Evolutionary conservation across 2,329 filamentous ascomycete genomes (phyloP).

Genomic region (Clonostachys byssicola): DNA sequence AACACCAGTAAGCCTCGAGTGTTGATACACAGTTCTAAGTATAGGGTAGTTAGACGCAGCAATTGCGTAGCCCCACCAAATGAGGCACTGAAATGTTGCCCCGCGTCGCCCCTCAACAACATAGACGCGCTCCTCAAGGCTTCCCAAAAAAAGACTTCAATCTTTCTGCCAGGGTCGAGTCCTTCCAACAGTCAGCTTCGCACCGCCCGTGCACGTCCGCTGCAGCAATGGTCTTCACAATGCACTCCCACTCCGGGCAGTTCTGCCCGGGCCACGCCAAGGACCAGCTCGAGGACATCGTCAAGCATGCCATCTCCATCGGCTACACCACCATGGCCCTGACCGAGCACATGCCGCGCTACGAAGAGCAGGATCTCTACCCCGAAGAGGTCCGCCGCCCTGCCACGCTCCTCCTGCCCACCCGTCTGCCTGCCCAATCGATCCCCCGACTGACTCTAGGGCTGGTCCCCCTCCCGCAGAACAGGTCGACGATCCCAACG

Average conservation of each 20-base stretch:
- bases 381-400: slow-evolving; percentile 69
- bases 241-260: slow-evolving; percentile 96
- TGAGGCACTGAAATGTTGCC: too few relatives aligned
- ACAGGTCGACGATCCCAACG: slow-evolving; percentile 44
- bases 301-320: slow-evolving; percentile 72
- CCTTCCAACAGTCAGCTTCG: too few relatives aligned
- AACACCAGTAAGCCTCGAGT: too few relatives aligned
- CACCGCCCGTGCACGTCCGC: background rate
- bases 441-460: background rate
- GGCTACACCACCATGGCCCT: slow-evolving; percentile 82
- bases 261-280: slow-evolving; percentile 91
- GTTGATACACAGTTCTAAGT: too few relatives aligned
- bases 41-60: too few relatives aligned
- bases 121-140: too few relatives aligned
- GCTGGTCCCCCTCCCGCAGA: background rate
- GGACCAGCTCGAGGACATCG: slow-evolving; percentile 77
- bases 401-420: background rate
- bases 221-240: slow-evolving; percentile 83
- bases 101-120: too few relatives aligned
- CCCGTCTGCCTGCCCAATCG: background rate
- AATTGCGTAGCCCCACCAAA: too few relatives aligned
- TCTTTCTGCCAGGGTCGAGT: too few relatives aligned
- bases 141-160: too few relatives aligned
- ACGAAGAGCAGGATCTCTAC: slow-evolving; percentile 72
- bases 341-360: slow-evolving; percentile 93